Evolutionary conservation across 2,329 filamentous ascomycete genomes (phyloP).

Genomic region (Didymella segeticola): DNA sequence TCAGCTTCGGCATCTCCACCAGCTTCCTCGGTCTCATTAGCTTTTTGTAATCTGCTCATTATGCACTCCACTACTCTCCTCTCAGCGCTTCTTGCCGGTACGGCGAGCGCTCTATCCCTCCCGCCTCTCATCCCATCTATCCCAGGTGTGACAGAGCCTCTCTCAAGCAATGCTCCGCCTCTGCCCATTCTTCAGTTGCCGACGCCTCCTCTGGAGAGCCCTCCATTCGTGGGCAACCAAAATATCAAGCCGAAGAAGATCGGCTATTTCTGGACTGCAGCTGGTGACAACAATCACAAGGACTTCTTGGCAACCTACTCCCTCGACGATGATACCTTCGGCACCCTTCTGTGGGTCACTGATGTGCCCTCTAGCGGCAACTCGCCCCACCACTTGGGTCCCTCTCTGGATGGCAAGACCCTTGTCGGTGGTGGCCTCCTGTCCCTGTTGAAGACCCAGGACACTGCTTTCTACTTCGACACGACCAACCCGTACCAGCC

Average conservation of each 20-base stretch:
- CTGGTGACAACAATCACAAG: slow-evolving; percentile 66
- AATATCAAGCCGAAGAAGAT: slow-evolving; percentile 70
- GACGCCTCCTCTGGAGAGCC: slow-evolving; percentile 63
- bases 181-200: slow-evolving; percentile 66
- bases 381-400: slow-evolving; percentile 65
- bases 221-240: slow-evolving; percentile 58
- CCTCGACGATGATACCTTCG: slow-evolving; percentile 68
- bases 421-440: slow-evolving; percentile 65
- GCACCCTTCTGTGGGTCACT: slow-evolving; percentile 63
- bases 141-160: slow-evolving; percentile 64
- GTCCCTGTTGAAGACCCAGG: slow-evolving; percentile 65
- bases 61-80: slow-evolving; percentile 34
- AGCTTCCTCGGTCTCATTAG: not conserved
- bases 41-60: slow-evolving; percentile 7
- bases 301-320: slow-evolving; percentile 66
- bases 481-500: slow-evolving; percentile 65
- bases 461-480: slow-evolving; percentile 69
- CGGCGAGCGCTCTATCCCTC: slow-evolving; percentile 47
- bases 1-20: slow-evolving; percentile 16
- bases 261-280: slow-evolving; percentile 69
- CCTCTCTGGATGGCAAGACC: slow-evolving; percentile 63
- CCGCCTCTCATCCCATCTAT: slow-evolving; percentile 66
- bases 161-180: slow-evolving; percentile 59
- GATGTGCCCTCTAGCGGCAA: slow-evolving; percentile 67
- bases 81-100: slow-evolving; percentile 25